Base-by-base conservation (phyloP, 176 grass and related monocot species). In the bread wheat (Triticum aestivum) region DNA sequence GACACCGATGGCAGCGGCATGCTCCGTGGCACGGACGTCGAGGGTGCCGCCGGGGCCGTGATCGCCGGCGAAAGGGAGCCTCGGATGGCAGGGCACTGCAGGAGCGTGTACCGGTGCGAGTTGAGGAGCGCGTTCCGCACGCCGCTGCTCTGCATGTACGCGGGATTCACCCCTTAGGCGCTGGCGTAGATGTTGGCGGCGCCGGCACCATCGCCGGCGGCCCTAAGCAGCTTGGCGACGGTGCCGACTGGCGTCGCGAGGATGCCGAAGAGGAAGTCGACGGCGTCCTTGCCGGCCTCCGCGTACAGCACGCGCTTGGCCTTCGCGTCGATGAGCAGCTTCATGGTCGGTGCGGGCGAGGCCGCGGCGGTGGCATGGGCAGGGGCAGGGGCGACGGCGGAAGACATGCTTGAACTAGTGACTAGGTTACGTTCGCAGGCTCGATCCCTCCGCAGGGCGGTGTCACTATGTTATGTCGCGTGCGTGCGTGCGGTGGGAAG, bases 231-330 rank as follows among this genome's bases (percentile, higher is more conserved):
- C 11, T 79, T 88, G 1, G 69, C 76, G 27, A 88, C 17, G 7
- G 47, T 24, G 23, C 75, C 76, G 3, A 91, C 1, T 0, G 87
- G 89, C 14, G 86, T 44, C 2, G 70, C 8, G 9, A 95, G 69
- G 11, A 93, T 78, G 27, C 77, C 14, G 5, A 93, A 70, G n/a
- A 95, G 62, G 81, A 95, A 89, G 73, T 93, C 93, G 1, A 87
- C 81, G 0, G 83, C 79, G 23, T 86, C 86, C 61, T 95, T 89
- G 38, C 39, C 20, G 0, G 77, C 80, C 71, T 95, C 82, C 0
- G 73, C 85, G 3, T 79, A 88, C 8, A 90, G 62, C 1, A 95
- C 90, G 17, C 35, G 77, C 10, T 86, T 4, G 17, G 87, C 45
- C 8, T 52, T 49, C 7, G 29, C 81, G 78, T 87, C 85, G 45